A percentile compares a stretch with the other conserved stretches of the same genome.
phyloP scores from a whole-genome alignment of 1,139 yeast genomes.

The Pichia sp. region DNA sequence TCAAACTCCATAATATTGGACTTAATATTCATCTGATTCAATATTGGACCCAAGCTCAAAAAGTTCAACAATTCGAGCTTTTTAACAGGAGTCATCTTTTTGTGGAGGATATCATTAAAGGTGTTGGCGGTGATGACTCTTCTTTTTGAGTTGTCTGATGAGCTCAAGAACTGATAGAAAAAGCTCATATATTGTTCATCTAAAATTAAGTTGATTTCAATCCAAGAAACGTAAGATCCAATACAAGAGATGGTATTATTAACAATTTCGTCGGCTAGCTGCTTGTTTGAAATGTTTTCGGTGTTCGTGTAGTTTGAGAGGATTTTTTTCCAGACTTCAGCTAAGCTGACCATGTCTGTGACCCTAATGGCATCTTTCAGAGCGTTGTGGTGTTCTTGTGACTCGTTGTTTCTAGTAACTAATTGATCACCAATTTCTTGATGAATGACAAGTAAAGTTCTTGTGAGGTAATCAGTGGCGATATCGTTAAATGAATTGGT shows the following conservation, averaged over 20 bases:
- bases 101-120: conserved; percentile 72
- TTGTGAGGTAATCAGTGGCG: conserved; percentile 69
- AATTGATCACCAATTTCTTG: conserved; percentile 91
- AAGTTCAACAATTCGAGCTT: conserved; percentile 71
- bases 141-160: conserved; percentile 27
- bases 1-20: conserved; percentile 49
- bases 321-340: conserved; percentile 62
- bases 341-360: conserved; percentile 63
- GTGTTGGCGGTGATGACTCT: conserved; percentile 65
- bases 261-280: conserved; percentile 40
- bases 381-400: conserved; percentile 57
- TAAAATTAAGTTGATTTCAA: conserved; percentile 77
- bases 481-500: conserved; percentile 32
- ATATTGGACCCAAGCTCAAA: conserved; percentile 55
- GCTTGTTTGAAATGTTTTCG: conserved; percentile 15
- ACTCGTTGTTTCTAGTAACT: conserved; percentile 57
- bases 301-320: conserved; percentile 31
- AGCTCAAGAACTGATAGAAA: conserved; percentile 56
- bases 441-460: conserved; percentile 71
- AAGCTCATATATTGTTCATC: conserved; percentile 56
- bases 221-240: conserved; percentile 92
- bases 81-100: conserved; percentile 87
- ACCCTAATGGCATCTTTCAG: conserved; percentile 79
- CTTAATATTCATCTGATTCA: conserved; percentile 31
- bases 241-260: conserved; percentile 58